These are phyloP conservation scores for Backusella morwellensis DNA, from an alignment of 192 early-diverging fungal genomes.

Conservation along the genomic window DNA sequence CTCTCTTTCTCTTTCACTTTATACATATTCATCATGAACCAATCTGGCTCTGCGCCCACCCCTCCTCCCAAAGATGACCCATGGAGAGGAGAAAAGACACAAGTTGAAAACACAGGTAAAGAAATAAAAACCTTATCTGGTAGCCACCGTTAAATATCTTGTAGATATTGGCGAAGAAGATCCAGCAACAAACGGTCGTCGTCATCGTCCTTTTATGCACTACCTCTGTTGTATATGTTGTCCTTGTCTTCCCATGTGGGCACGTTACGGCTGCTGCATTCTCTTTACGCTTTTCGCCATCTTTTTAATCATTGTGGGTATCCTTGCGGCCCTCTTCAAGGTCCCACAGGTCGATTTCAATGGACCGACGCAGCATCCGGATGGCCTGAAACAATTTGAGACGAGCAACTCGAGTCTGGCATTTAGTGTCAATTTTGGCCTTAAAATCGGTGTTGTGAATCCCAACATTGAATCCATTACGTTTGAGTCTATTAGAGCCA, in stretches of 20 bases:
- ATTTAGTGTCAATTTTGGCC: slow-evolving; percentile 19
- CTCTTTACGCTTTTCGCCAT: slow-evolving; percentile 14
- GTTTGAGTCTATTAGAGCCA: slow-evolving; percentile 28
- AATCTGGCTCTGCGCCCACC: neutral
- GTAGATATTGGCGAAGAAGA: neutral
- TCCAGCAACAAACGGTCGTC: neutral
- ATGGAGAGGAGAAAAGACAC: neutral
- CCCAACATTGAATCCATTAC: slow-evolving; percentile 23
- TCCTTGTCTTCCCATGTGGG: slow-evolving; percentile 26
- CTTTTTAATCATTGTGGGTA: slow-evolving; percentile 16
- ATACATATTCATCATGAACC: neutral
- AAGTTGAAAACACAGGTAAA: neutral
- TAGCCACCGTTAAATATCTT: neutral
- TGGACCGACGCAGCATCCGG: slow-evolving; percentile 15
- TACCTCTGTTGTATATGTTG: slow-evolving; percentile 29
- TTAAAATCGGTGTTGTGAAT: slow-evolving; percentile 32
- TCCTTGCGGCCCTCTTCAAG: slow-evolving; percentile 33
- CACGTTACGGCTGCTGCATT: slow-evolving; percentile 14
- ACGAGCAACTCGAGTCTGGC: neutral
- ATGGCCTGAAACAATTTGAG: slow-evolving; percentile 6
- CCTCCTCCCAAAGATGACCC: neutral
- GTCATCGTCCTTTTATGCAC: neutral
- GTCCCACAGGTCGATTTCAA: slow-evolving; percentile 27
- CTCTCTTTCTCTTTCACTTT: neutral
- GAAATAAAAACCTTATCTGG: no score